Conservation (phyloP, 495 filamentous ascomycete species). For the Trypethelium eluteriae region DNA sequence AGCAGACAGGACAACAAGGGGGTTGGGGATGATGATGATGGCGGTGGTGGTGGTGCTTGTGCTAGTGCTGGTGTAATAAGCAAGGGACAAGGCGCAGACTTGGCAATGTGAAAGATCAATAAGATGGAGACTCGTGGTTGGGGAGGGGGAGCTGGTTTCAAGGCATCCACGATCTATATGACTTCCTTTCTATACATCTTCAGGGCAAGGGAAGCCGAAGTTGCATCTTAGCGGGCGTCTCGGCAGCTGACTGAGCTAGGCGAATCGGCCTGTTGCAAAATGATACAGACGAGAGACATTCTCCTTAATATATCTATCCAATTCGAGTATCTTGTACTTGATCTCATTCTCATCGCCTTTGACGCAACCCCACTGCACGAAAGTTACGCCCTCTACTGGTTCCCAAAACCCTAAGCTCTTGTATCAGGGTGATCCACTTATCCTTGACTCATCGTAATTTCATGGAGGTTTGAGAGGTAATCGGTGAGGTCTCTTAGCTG, state of each 20-base stretch:
- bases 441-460: too few species aligned
- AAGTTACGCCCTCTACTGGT: too few species aligned
- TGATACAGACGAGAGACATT: neutral
- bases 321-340: neutral
- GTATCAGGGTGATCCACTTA: too few species aligned
- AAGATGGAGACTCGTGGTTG: too few species aligned
- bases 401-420: too few species aligned
- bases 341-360: neutral
- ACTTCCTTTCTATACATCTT: neutral
- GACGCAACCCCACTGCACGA: too few species aligned
- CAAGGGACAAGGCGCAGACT: too few species aligned
- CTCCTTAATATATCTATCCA: neutral
- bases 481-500: too few species aligned
- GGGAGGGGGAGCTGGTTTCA: too few species aligned
- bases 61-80: too few species aligned
- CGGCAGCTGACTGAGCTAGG: neutral
- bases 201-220: neutral
- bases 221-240: constrained; percentile 6
- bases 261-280: neutral
- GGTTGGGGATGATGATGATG: neutral
- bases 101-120: neutral
- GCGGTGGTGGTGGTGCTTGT: neutral
- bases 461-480: too few species aligned
- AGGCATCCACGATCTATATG: neutral
- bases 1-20: constrained; percentile 11